Conservation (phyloP, 1,284 basidiomycete genomes). For the Cystobasidiaceae sp. region DNA sequence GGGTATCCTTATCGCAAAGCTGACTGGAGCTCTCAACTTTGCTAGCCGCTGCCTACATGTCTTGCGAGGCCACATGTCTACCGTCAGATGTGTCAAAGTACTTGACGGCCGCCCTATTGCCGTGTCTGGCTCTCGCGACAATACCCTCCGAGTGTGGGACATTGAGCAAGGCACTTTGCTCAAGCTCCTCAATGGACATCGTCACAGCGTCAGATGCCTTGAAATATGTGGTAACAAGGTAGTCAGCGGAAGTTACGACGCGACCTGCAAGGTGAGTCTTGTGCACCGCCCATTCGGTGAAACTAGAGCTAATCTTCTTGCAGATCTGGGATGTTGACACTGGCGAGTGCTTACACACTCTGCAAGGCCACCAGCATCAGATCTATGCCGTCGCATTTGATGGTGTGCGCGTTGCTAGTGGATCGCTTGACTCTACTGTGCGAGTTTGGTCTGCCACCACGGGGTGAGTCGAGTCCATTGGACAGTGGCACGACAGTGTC, state of each 20-base stretch:
- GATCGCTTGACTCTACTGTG: constrained; percentile 85
- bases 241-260: constrained; percentile 86
- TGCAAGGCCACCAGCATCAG: constrained; percentile 84
- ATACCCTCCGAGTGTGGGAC: constrained; percentile 87
- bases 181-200: constrained; percentile 71
- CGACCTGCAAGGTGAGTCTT: constrained; percentile 64
- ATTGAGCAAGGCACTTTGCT: constrained; percentile 68
- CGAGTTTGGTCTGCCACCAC: constrained; percentile 76
- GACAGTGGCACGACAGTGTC: not conserved
- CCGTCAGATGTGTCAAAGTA: constrained; percentile 84
- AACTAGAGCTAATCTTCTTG: no score
- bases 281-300: not conserved
- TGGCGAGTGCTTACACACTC: constrained; percentile 59
- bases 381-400: constrained; percentile 93
- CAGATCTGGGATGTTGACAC: constrained; percentile 80
- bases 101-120: constrained; percentile 81
- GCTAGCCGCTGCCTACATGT: constrained; percentile 69
- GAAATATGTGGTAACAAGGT: constrained; percentile 75
- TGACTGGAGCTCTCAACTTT: not conserved
- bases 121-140: constrained; percentile 82
- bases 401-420: constrained; percentile 75
- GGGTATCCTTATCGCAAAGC: not conserved
- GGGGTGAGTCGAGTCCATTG: constrained; percentile 57
- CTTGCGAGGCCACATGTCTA: constrained; percentile 80
- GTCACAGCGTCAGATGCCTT: constrained; percentile 75